Evolutionary conservation across 805 yeast genomes (phyloP), one percentile per base, ranked within the genome.

Genomic region (Pichia cephalocereana): DNA sequence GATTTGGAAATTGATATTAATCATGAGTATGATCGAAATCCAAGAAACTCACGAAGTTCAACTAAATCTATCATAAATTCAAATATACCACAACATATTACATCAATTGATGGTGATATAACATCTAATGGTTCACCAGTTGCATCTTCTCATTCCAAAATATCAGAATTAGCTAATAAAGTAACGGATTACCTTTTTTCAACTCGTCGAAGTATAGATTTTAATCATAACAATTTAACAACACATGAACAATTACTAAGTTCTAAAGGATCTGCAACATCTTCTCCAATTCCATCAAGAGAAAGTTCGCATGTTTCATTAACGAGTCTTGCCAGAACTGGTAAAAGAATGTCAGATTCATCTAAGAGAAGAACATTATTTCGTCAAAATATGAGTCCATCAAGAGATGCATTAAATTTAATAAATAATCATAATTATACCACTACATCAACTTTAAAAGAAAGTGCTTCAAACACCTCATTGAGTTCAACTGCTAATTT

Each of bases 161-260:
- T 63, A 23, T 43, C 66, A 7, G 66, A 62, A 7, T 50, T 61
- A 8, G 64, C 62, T 8, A 61, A 59, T 43, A 61, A 58, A 48
- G 56, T 62, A 26, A 54, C 65, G 5, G 66, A 62, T 11, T 55
- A 52, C 18, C 43, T 63, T 12, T 49, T 60, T 14, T 39, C 50
- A 4, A 51, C 61, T 9, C 51, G 49, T 39, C 50, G 55, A 3
- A 49, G 45, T 23, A 53, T 59, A 23, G 56, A 54, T 36, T 43
- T 48, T 17, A 42, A 44, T 39, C 43, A 53, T 7, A 48, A 39
- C 3, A 27, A 27, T 18, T 37, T 34, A 9, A 46, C 52, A 11
- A 39, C 51, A n/a, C 51, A 51, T 7, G 49, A 52, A 3, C 38
- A 43, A 11, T 34, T 43, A 11, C n/a, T 26, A 15, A 15, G 19